Base-by-base conservation (phyloP, 306 rosid species). In the Alnus glutinosa region DNA sequence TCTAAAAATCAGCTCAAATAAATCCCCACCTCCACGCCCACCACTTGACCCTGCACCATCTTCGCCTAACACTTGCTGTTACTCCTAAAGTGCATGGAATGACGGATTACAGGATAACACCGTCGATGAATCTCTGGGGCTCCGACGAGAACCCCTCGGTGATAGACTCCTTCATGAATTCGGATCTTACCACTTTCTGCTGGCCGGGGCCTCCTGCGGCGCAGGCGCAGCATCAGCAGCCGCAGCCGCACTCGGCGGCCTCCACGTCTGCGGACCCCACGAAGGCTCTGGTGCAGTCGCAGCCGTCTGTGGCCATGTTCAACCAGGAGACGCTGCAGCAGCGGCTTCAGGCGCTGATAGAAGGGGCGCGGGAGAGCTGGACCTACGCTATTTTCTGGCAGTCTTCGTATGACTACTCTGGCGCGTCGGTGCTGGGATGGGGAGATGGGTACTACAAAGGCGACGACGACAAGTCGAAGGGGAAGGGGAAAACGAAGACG, bases 301-400 rank as follows among this genome's bases (percentile, higher is more conserved):
- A 77, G 18, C 66, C 83, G 12, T 34, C 81, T 28, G 59, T 78
- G 13, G 63, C 92, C 18, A 66, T 62, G 28, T 89, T 93, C 79
- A 93, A 87, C 78, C 98, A 93, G 68, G 99, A 95, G 55, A 89
- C 97, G 2, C 96, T 95, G 28, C 97, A 91, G 81, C 99, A 93
- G 39, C 90, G 98, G 0, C 97, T 95, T 42, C 98, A 89, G 67
- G 86, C 96, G 0, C 55, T 95, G n/a, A 95, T 95, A 37, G 98
- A 95, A 3, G 92, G 91, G 1, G 84, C 97, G 3, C 75, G 85
- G 0, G 93, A 94, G 86, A 79, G 46, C 79, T 95, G 98, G 98
- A 92, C 97, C 50, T 95, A 95, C 77, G 98, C 98, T 5, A 95
- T 95, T 61, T 95, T 95, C 89, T 94, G 99, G 99, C 99, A 93